Evolutionary conservation across 306 rosid genomes (phyloP).

Genomic region (Medicago arabica): DNA sequence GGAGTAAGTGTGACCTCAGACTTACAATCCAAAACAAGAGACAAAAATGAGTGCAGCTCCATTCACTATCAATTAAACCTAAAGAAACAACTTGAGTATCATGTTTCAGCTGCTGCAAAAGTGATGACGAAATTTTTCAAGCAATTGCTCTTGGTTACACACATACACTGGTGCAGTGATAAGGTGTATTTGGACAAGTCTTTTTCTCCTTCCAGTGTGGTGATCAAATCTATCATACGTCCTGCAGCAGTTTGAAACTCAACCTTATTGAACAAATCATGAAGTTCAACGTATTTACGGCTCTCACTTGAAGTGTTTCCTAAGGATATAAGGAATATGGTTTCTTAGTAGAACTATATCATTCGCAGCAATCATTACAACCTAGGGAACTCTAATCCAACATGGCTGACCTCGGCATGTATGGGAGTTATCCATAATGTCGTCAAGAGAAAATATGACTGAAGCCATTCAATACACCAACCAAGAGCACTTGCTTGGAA

Average conservation of each 20-base stretch:
- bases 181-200: slow-evolving; percentile 84
- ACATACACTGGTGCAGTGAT: slow-evolving; percentile 81
- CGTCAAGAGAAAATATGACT: slow-evolving; percentile 67
- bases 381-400: slow-evolving; percentile 68
- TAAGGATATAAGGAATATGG: slow-evolving; percentile 77
- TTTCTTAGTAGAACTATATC: slow-evolving; percentile 81
- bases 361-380: slow-evolving; percentile 81
- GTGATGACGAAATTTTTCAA: slow-evolving; percentile 62
- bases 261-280: slow-evolving; percentile 90
- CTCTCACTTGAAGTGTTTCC: slow-evolving; percentile 78
- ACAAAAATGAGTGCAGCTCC: too few relatives aligned
- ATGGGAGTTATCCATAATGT: slow-evolving; percentile 65
- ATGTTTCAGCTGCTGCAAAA: too few relatives aligned
- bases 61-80: too few relatives aligned
- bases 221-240: slow-evolving; percentile 95
- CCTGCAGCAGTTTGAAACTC: slow-evolving; percentile 97
- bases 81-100: too few relatives aligned
- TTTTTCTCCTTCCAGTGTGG: slow-evolving; percentile 90
- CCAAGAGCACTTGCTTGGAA: slow-evolving; percentile 70
- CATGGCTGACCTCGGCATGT: slow-evolving; percentile 69
- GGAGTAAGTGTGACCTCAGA: too few relatives aligned
- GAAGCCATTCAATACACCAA: slow-evolving; percentile 78
- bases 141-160: slow-evolving; percentile 74
- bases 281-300: slow-evolving; percentile 84
- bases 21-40: too few relatives aligned